A percentile compares a stretch with the other conserved stretches of the same genome.
phyloP scores from a whole-genome alignment of 2,329 filamentous ascomycete species.

The Alternaria infectoria region DNA sequence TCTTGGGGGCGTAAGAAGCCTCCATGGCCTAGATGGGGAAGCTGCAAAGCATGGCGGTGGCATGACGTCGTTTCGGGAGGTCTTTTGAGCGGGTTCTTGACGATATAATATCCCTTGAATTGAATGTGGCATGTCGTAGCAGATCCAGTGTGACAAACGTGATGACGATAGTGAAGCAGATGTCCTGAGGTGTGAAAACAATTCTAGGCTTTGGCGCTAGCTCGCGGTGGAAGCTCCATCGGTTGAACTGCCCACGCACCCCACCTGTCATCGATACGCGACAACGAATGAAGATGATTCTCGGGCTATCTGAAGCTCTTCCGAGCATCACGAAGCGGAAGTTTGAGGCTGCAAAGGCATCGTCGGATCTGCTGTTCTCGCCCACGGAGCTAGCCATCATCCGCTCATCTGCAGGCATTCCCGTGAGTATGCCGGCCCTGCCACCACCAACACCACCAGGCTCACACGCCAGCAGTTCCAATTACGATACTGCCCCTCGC shows the following conservation, averaged over 20 bases:
- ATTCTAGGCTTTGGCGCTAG: slow-evolving; percentile 4
- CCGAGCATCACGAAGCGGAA: slow-evolving; percentile 47
- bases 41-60: slow-evolving; percentile 10
- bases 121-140: not conserved
- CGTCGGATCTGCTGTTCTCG: slow-evolving; percentile 47
- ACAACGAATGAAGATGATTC: slow-evolving; percentile 31
- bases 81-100: not conserved
- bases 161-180: not conserved
- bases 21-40: slow-evolving; percentile 9
- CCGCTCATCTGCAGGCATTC: slow-evolving; percentile 44
- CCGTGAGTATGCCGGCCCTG: slow-evolving; percentile 36
- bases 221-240: not conserved
- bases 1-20: slow-evolving; percentile 6
- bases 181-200: slow-evolving; percentile 7
- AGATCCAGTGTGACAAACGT: not conserved
- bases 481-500: slow-evolving; percentile 71
- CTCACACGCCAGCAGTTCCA: slow-evolving; percentile 65
- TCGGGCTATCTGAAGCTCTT: slow-evolving; percentile 43
- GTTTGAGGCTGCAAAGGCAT: slow-evolving; percentile 45
- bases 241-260: not conserved
- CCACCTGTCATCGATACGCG: not conserved
- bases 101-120: not conserved
- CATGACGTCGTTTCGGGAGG: not conserved
- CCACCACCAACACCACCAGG: not conserved
- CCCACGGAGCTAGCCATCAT: slow-evolving; percentile 49